Evolutionary conservation across 2,329 filamentous ascomycete species (phyloP), one percentile per base, ranked within the genome.

Genomic region (Fusarium albidum): DNA sequence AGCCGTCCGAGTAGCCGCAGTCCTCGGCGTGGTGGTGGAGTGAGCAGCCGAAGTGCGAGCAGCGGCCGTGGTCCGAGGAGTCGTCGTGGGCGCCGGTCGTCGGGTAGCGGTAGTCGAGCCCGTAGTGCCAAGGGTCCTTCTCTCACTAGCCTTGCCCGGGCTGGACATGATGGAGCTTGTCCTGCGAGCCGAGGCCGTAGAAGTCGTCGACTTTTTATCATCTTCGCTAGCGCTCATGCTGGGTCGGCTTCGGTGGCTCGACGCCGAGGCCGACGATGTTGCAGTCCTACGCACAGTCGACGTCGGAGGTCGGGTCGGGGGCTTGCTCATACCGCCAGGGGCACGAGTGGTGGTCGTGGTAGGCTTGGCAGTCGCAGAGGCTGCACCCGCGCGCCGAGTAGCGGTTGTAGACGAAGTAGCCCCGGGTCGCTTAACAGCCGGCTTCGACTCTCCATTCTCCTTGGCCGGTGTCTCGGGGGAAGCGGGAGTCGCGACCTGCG

Each of bases 201-300:
- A 72, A 53, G 77, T 64, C 17, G 67, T 69, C 5, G 77, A 68
- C 65, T 74, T 79, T 71, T 76, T 79, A 52, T 82, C 80, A 61
- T 82, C 80, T 55, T 82, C 79, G 49, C 79, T 79, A 43, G 76
- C 74, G 54, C 79, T 81, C 45, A 78, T 71, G 43, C 76, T 78
- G 29, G 78, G 73, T n/a, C 77, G 77, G 39, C 78, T 76, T 57
- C 72, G 75, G 67, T 82, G 79, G 57, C 68, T 74, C 32, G 74
- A 64, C n/a, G 71, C 64, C 5, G 77, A 70, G 29, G 75, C 71
- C 9, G 75, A 61, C 12, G 73, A 64, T 13, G 72, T 70, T 6
- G 69, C 64, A 38, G 71, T 63, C 28, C 70, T 66, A 55, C 71
- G 65, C 57, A 71, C 63, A 59, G 63, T 64, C 45, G 72, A 73